A percentile compares a stretch with the other conserved stretches of the same genome.
Evolutionary conservation across 2,329 filamentous ascomycete species (phyloP).

Genomic region (Elsinoe arachidis): DNA sequence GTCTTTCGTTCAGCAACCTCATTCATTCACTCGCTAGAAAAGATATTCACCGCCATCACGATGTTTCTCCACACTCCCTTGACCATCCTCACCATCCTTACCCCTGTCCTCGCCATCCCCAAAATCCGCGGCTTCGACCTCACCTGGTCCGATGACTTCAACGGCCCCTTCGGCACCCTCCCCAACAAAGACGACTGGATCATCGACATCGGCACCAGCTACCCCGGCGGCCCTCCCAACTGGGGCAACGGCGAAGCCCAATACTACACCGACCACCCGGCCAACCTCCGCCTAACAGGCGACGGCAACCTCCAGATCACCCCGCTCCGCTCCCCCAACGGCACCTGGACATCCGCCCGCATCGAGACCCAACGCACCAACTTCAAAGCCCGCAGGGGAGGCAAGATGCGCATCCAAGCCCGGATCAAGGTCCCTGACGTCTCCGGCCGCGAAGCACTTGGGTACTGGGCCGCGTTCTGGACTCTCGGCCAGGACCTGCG

Average conservation of each 20-base stretch:
- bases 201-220: slow-evolving; percentile 37
- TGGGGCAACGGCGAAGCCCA: slow-evolving; percentile 46
- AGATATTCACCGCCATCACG: no score
- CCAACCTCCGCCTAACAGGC: slow-evolving; percentile 36
- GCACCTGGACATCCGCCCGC: slow-evolving; percentile 19
- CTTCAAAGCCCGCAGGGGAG: slow-evolving; percentile 21
- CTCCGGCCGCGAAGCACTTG: slow-evolving; percentile 16
- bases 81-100: neutral
- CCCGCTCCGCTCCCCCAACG: slow-evolving; percentile 22
- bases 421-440: slow-evolving; percentile 18
- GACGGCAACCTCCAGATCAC: slow-evolving; percentile 34
- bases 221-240: slow-evolving; percentile 36
- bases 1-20: no score
- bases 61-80: slow-evolving; percentile 3
- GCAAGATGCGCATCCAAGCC: slow-evolving; percentile 21
- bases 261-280: slow-evolving; percentile 34
- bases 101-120: neutral
- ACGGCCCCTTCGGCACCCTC: slow-evolving; percentile 24
- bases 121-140: neutral
- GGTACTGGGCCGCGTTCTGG: slow-evolving; percentile 23
- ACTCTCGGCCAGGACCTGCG: slow-evolving; percentile 18
- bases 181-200: slow-evolving; percentile 37
- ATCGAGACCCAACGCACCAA: slow-evolving; percentile 19
- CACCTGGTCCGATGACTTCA: slow-evolving; percentile 29
- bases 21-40: no score